A percentile compares a stretch with the other conserved stretches of the same genome.
Conservation (phyloP, 192 early-diverging fungal genomes). For the Coemansia sp. region DNA sequence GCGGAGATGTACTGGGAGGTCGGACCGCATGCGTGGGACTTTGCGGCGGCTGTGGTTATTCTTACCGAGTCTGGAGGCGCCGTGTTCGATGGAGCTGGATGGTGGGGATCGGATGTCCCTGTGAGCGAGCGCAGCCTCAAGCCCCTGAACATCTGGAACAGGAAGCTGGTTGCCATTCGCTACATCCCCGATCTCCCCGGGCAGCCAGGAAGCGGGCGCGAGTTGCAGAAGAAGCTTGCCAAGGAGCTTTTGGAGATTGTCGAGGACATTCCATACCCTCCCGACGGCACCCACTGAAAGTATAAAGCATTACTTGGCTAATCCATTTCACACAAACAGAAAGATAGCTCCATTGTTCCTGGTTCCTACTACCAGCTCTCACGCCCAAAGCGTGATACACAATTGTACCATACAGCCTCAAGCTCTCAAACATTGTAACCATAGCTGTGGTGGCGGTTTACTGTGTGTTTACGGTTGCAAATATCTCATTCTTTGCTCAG, state of each 20-base stretch:
- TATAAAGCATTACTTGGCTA: not conserved
- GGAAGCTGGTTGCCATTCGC: conserved; percentile 34
- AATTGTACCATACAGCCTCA: too few species aligned
- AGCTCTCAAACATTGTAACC: too few species aligned
- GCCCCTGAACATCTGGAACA: conserved; percentile 45
- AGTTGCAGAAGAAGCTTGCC: conserved; percentile 58
- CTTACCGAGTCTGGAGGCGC: conserved; percentile 82
- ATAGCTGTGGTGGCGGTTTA: too few species aligned
- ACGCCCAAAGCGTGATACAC: too few species aligned
- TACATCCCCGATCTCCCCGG: conserved; percentile 38
- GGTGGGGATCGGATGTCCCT: conserved; percentile 30
- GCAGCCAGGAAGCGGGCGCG: conserved; percentile 29
- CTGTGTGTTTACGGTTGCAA: too few species aligned
- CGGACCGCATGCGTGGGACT: conserved; percentile 79
- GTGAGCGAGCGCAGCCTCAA: conserved; percentile 14
- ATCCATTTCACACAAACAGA: too few species aligned
- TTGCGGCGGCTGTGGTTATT: conserved; percentile 84
- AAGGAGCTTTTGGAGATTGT: conserved; percentile 62
- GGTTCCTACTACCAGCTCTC: too few species aligned
- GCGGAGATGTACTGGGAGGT: conserved; percentile 92
- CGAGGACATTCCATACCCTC: conserved; percentile 57
- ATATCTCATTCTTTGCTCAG: too few species aligned
- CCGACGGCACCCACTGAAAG: conserved; percentile 37
- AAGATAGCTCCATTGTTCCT: not conserved
- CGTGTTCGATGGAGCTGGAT: conserved; percentile 62